Conservation (phyloP, 257 asterid genomes). For the Schizonepeta tenuifolia region DNA sequence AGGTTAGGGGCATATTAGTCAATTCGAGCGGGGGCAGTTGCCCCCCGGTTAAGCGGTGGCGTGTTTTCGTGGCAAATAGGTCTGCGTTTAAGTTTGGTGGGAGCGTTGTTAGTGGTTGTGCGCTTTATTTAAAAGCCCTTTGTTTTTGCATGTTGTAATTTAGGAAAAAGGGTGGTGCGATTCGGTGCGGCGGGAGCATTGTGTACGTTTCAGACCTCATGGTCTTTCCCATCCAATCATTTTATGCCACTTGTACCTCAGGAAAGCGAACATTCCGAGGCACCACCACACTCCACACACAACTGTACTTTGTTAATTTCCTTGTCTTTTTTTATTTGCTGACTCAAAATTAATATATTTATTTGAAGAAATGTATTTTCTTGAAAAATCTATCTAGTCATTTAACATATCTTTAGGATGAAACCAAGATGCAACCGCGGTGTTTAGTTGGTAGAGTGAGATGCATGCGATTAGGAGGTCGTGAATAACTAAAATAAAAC, state of each 20-base stretch:
- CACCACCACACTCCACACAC: conserved; percentile 37
- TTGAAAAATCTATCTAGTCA: neutral
- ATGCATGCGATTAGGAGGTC: neutral
- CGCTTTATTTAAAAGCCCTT: conserved; percentile 36
- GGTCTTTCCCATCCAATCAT: conserved; percentile 40
- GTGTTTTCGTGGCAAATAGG: conserved; percentile 72
- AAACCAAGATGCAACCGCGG: neutral
- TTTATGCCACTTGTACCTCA: conserved; percentile 36
- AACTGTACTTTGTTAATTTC: conserved; percentile 25
- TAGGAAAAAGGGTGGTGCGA: neutral
- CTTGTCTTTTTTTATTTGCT: neutral
- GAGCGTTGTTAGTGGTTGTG: conserved; percentile 57
- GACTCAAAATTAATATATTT: neutral
- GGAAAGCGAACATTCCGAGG: conserved; percentile 55
- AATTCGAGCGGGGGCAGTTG: conserved; percentile 11
- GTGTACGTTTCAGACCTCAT: conserved; percentile 34
- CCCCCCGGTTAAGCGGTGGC: conserved; percentile 53
- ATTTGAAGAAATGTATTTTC: neutral
- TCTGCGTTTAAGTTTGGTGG: conserved; percentile 58
- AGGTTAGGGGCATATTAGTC: conserved; percentile 49
- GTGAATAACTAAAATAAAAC: too few relatives aligned
- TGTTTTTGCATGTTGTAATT: neutral
- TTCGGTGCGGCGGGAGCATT: conserved; percentile 40
- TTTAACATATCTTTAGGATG: neutral
- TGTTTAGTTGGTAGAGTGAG: neutral